These are phyloP conservation scores for Xylogone sp. DNA, from an alignment of 2,329 filamentous ascomycete genomes.

Conservation along the genomic window DNA sequence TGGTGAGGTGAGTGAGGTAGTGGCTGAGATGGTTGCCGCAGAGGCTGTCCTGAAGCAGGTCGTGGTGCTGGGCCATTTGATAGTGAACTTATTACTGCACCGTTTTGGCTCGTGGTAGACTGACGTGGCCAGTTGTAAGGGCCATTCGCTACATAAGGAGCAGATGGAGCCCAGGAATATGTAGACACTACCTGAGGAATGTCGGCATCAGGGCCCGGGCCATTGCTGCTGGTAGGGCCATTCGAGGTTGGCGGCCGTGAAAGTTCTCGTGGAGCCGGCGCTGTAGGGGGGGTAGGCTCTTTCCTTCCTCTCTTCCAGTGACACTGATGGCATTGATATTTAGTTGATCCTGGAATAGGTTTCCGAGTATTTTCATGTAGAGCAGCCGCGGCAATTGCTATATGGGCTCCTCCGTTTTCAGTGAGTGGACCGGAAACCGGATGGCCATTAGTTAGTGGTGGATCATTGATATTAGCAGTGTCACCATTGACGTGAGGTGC, in stretches of 20 bases:
- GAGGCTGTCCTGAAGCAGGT: constrained; percentile 27
- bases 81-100: constrained; percentile 42
- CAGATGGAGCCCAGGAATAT: constrained; percentile 30
- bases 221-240: constrained; percentile 20
- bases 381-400: constrained; percentile 28
- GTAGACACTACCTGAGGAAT: constrained; percentile 13
- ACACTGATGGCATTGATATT: constrained; percentile 75
- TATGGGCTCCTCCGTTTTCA: constrained; percentile 16
- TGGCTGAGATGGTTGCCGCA: constrained; percentile 16
- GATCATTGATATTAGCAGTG: constrained; percentile 3
- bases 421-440: background rate
- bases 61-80: constrained; percentile 38
- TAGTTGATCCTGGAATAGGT: constrained; percentile 29
- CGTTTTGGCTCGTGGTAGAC: constrained; percentile 41
- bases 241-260: constrained; percentile 16
- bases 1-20: constrained; percentile 39
- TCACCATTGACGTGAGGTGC: constrained; percentile 10
- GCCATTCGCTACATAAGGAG: constrained; percentile 33
- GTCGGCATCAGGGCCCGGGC: constrained; percentile 26
- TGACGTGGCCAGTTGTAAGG: constrained; percentile 48
- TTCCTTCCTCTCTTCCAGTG: constrained; percentile 44
- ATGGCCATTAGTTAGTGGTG: constrained; percentile 10
- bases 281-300: constrained; percentile 11
- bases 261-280: constrained; percentile 12
- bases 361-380: constrained; percentile 22